Conservation (phyloP, 176 grass and related monocot species). For the Tillandsia fasciculata region DNA sequence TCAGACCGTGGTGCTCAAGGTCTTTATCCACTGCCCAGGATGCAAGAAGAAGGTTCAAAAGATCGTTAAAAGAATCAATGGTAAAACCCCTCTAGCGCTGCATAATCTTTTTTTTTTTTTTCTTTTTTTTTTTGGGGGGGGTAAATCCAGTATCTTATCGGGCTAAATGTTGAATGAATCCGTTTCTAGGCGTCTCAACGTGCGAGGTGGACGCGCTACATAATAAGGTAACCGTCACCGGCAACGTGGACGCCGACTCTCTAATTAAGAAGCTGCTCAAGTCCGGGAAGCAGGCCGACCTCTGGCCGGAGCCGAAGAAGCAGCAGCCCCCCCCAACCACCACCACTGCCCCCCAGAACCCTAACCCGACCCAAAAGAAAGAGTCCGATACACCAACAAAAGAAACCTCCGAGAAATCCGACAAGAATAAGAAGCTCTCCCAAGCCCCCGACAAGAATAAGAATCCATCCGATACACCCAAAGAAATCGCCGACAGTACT, state of each 20-base stretch:
- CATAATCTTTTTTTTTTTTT: not conserved
- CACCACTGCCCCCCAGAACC: slow-evolving; percentile 1
- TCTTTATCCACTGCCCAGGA: slow-evolving; percentile 58
- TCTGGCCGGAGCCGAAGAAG: slow-evolving; percentile 30
- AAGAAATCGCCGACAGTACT: slow-evolving; percentile 14
- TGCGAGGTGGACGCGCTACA: slow-evolving; percentile 43
- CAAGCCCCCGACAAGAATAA: not conserved
- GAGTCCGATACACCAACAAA: slow-evolving; percentile 17
- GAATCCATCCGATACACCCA: not conserved
- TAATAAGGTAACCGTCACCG: slow-evolving; percentile 47
- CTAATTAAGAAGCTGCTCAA: slow-evolving; percentile 44
- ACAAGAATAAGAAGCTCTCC: too few relatives aligned
- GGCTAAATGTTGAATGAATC: slow-evolving; percentile 2
- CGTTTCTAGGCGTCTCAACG: slow-evolving; percentile 24
- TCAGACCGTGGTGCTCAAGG: slow-evolving; percentile 44
- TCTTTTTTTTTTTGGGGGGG: not conserved
- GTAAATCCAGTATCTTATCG: not conserved
- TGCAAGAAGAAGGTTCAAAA: slow-evolving; percentile 73
- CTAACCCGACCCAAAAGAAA: slow-evolving; percentile 20
- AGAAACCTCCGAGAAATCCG: slow-evolving; percentile 14
- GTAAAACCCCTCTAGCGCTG: slow-evolving; percentile 1
- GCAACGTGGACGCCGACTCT: slow-evolving; percentile 26
- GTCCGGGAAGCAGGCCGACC: slow-evolving; percentile 55
- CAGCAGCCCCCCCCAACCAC: not conserved
- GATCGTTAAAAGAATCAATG: slow-evolving; percentile 29